Conservation (phyloP, 257 asterid species). For the Leonotis leonurus region DNA sequence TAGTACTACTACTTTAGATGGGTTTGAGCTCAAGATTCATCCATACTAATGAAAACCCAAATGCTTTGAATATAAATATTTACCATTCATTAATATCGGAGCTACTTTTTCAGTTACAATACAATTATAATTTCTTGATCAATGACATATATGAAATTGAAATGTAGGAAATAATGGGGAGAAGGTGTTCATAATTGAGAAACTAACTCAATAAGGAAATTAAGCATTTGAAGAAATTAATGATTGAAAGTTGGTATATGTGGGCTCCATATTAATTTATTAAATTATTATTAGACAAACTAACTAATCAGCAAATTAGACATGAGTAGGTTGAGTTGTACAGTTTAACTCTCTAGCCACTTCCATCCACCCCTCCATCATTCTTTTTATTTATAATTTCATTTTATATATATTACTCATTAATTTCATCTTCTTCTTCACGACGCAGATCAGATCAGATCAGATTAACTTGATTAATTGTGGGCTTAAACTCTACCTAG, state of each 20-base stretch:
- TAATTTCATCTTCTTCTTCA: too few relatives aligned
- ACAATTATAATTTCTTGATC: too few relatives aligned
- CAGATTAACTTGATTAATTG: too few relatives aligned
- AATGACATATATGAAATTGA: background rate
- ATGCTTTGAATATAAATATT: too few relatives aligned
- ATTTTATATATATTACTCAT: too few relatives aligned
- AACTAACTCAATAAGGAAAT: background rate
- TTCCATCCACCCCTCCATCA: background rate
- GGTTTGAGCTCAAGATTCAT: too few relatives aligned
- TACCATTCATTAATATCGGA: too few relatives aligned
- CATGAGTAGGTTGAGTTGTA: slow-evolving; percentile 31
- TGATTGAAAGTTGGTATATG: slow-evolving; percentile 18
- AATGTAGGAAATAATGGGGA: slow-evolving; percentile 6
- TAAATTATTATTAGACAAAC: background rate
- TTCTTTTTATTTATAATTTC: background rate
- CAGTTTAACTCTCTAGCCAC: slow-evolving; percentile 27
- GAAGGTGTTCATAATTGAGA: slow-evolving; percentile 7
- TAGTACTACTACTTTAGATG: too few relatives aligned
- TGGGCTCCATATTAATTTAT: slow-evolving; percentile 20
- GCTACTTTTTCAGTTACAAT: too few relatives aligned
- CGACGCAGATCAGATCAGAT: slow-evolving; percentile 9
- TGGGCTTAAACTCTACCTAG: background rate
- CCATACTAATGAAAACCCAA: too few relatives aligned
- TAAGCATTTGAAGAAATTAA: slow-evolving; percentile 2
- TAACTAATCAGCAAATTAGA: slow-evolving; percentile 6